phyloP scores from a whole-genome alignment of 345 rosid species.

The Bruguiera parviflora region DNA sequence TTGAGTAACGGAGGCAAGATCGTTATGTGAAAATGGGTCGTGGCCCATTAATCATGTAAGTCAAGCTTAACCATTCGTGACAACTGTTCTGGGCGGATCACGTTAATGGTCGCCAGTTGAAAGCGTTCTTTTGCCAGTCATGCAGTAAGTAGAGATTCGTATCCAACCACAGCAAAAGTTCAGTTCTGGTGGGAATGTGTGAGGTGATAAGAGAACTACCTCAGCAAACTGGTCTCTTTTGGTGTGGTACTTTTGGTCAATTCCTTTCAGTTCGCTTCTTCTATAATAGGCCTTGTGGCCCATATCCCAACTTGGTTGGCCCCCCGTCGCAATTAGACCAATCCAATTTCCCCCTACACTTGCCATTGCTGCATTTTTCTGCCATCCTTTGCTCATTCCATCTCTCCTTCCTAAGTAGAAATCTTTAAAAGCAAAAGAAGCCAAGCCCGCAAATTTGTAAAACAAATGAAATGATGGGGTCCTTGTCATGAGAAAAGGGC shows the following conservation, averaged over 20 bases:
- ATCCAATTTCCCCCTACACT: neutral
- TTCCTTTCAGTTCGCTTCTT: neutral
- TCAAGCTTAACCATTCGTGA: neutral
- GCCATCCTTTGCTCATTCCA: too few relatives aligned
- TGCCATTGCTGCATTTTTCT: too few relatives aligned
- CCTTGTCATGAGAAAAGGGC: constrained; percentile 3
- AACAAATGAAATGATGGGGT: constrained; percentile 6
- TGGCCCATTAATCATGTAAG: neutral
- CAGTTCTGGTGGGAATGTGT: constrained; percentile 8
- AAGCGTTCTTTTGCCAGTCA: neutral
- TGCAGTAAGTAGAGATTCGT: too few relatives aligned
- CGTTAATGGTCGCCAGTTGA: neutral
- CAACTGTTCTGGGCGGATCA: neutral
- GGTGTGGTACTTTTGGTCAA: constrained; percentile 16
- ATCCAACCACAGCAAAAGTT: neutral
- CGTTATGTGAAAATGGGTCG: neutral
- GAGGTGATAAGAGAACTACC: neutral
- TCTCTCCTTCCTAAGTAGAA: neutral
- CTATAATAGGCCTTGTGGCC: constrained; percentile 22
- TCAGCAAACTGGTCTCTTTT: neutral
- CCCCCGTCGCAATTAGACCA: neutral
- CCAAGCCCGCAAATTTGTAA: neutral
- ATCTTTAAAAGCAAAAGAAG: neutral
- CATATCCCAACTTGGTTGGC: constrained; percentile 21
- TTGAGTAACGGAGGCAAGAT: too few relatives aligned